These are phyloP conservation scores for Rhizoctonia solani DNA, from an alignment of 1,284 basidiomycete genomes.

Conservation along the genomic window DNA sequence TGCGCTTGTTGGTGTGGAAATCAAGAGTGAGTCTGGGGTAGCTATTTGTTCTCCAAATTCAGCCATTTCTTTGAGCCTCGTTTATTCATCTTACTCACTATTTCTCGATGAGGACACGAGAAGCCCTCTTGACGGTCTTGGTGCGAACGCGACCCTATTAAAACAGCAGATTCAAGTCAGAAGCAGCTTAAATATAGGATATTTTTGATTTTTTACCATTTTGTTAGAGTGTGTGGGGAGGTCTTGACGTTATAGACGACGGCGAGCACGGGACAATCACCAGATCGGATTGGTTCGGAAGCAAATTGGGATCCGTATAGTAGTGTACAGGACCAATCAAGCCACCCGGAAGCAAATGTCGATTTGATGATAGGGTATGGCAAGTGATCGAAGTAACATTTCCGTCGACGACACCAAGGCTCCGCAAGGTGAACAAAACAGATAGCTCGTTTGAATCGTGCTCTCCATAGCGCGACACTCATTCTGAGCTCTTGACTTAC, in stretches of 20 bases:
- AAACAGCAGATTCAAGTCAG: not conserved
- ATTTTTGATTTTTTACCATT: conserved; percentile 51
- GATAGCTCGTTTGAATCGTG: conserved; percentile 65
- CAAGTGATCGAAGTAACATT: conserved; percentile 17
- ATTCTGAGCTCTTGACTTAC: conserved; percentile 61
- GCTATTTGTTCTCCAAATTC: conserved; percentile 49
- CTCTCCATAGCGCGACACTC: conserved; percentile 81
- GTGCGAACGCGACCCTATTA: conserved; percentile 97
- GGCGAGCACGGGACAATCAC: conserved; percentile 18
- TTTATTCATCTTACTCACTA: conserved; percentile 66
- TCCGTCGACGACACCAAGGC: conserved; percentile 33
- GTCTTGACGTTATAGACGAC: conserved; percentile 33
- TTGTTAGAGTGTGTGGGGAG: conserved; percentile 46
- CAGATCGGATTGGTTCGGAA: conserved; percentile 22
- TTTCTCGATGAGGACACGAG: conserved; percentile 99
- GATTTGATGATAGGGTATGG: conserved; percentile 7
- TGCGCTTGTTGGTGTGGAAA: conserved; percentile 99
- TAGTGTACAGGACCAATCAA: conserved; percentile 35
- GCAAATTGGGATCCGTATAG: conserved; percentile 13
- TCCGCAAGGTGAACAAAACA: conserved; percentile 35
- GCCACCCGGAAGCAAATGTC: conserved; percentile 32
- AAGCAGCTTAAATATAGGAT: conserved; percentile 18
- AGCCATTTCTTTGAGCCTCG: conserved; percentile 33
- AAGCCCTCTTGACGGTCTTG: conserved; percentile 99
- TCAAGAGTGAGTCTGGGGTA: conserved; percentile 96